A percentile compares a stretch with the other conserved stretches of the same genome.
These are phyloP conservation scores for Fusarium tjaetaba DNA, from an alignment of 2,329 filamentous ascomycete species.

Conservation along the genomic window DNA sequence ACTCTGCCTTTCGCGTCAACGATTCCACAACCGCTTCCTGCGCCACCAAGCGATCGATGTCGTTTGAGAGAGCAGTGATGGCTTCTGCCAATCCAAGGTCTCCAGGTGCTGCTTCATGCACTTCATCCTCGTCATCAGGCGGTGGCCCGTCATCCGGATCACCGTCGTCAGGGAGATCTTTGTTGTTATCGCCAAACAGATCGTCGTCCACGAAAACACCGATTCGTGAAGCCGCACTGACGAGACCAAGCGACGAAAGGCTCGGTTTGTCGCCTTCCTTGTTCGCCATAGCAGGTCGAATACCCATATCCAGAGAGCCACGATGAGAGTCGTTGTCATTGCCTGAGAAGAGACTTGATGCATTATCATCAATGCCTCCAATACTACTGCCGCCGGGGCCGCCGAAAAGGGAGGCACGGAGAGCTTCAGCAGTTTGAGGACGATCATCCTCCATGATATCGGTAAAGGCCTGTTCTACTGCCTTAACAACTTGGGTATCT, in stretches of 20 bases:
- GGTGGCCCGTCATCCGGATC: conserved; percentile 69
- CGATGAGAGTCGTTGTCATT: conserved; percentile 69
- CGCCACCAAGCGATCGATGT: conserved; percentile 87
- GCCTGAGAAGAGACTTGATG: conserved; percentile 61
- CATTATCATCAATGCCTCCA: conserved; percentile 46
- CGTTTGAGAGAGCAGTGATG: conserved; percentile 84
- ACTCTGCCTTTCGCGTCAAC: conserved; percentile 89
- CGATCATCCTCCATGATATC: conserved; percentile 88
- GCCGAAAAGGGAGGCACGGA: conserved; percentile 73
- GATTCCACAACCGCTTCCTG: conserved; percentile 94
- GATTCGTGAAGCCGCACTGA: conserved; percentile 85
- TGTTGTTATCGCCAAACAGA: conserved; percentile 89
- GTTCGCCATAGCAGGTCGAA: conserved; percentile 43
- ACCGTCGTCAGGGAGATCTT: conserved; percentile 84
- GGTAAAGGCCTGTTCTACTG: conserved; percentile 90
- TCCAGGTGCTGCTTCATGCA: conserved; percentile 93
- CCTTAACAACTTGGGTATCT: conserved; percentile 85
- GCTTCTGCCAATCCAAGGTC: conserved; percentile 94
- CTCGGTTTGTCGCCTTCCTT: conserved; percentile 78
- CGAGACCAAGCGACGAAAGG: conserved; percentile 88
- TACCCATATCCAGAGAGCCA: conserved; percentile 67
- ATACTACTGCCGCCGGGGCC: conserved; percentile 32
- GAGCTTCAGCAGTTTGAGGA: conserved; percentile 70
- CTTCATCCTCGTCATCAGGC: conserved; percentile 77
- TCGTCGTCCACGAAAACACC: conserved; percentile 96